Conservation (phyloP, 1,139 yeast genomes). For the Sugiyamaella xylanicola region DNA sequence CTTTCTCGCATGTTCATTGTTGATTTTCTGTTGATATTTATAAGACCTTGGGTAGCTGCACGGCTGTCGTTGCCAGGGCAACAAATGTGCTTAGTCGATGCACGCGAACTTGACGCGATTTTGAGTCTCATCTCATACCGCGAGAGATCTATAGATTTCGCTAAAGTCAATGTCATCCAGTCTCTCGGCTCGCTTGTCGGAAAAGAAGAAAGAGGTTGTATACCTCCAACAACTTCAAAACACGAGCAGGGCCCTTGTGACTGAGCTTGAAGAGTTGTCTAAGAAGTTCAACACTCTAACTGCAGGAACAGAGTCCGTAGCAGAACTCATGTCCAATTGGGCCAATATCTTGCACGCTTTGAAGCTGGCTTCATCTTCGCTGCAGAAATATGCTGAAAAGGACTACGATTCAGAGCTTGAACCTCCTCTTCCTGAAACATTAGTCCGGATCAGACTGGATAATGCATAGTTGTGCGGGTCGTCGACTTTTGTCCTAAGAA, state of each 20-base stretch:
- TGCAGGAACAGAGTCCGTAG: constrained; percentile 55
- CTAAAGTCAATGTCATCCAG: constrained; percentile 22
- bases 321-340: constrained; percentile 60
- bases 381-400: constrained; percentile 51
- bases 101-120: not conserved
- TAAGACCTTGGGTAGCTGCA: constrained; percentile 4
- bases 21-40: constrained; percentile 13
- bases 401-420: constrained; percentile 47
- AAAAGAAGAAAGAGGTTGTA: constrained; percentile 56
- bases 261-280: constrained; percentile 53
- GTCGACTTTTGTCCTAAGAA: too few species aligned
- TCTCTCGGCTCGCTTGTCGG: constrained; percentile 37
- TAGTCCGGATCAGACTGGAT: constrained; percentile 64
- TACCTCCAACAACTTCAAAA: constrained; percentile 53
- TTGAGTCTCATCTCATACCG: too few species aligned
- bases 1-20: too few species aligned
- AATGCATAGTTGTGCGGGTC: too few species aligned
- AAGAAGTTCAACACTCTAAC: constrained; percentile 54
- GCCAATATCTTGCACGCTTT: constrained; percentile 65
- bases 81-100: not conserved
- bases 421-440: constrained; percentile 60
- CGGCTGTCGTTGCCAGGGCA: constrained; percentile 11
- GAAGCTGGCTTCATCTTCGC: constrained; percentile 62
- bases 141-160: too few species aligned
- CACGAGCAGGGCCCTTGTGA: constrained; percentile 51